Base-by-base conservation (phyloP, 2,329 filamentous ascomycete genomes). In the Diplodia sapinea region DNA sequence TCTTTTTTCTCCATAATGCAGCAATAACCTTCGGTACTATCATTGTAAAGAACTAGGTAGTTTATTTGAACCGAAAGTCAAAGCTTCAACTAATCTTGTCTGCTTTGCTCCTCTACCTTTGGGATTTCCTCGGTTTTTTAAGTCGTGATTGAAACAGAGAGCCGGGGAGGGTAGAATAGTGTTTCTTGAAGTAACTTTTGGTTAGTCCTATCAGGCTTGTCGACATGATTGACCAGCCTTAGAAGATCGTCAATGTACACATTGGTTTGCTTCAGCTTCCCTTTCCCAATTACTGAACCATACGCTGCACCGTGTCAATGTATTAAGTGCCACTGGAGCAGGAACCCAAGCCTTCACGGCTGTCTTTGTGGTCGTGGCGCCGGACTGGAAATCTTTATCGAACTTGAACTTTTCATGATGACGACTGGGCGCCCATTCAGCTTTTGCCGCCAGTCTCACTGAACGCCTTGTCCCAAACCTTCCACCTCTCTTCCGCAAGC, bases 401-500 rank as follows among this genome's bases (percentile, higher is more conserved):
- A 43, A 43, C 40, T 40, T 15, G 8, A 17, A 17, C 36, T 40
- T 57, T 40, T 13, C 17, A 55, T n/a, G 29, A 2, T 57, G 54
- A 40, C 11, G 5, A 15, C 54, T 13, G 7, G 23, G 49, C 7
- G 26, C n/a, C 15, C 8, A 4, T 61, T 61, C 40, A 61, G 29
- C 23, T 26, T 7, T 49, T 61, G 26, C 26, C 17, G 23, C 36
- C 56, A 4, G 36, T 29, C 57, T 61, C 29, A 8, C 13, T 43
- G 9, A 43, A 50, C 26, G 72, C 72, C 9, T 47, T 61, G 29
- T 83, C 78, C 76, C 85, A 85, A 71, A 89, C 85, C 54, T 82
- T 81, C 85, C 91, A 94, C 73, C 91, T 86, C 69, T 83, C 82
- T 70, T 86, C 84, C 1, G 90, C 89, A 65, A 87, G 77, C 33